A percentile compares a stretch with the other conserved stretches of the same genome.
phyloP scores from a whole-genome alignment of 306 rosid genomes.

The Phaseolus lunatus region DNA sequence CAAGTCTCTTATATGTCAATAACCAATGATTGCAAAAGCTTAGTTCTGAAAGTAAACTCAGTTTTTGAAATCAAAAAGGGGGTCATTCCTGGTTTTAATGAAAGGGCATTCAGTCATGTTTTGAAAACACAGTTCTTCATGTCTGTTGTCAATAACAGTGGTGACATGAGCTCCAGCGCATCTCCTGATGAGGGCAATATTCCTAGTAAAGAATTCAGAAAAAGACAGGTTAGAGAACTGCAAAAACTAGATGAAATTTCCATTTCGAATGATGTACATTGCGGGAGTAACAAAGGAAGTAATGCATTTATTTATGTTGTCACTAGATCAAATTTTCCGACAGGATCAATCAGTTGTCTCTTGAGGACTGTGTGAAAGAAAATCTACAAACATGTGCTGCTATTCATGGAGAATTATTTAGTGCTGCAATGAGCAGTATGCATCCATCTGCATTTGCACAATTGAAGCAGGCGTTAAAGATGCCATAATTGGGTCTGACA shows the following conservation, averaged over 20 bases:
- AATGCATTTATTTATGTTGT: slow-evolving; percentile 44
- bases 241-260: slow-evolving; percentile 9
- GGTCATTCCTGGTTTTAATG: slow-evolving; percentile 25
- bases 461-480: slow-evolving; percentile 88
- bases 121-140: slow-evolving; percentile 36
- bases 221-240: slow-evolving; percentile 75
- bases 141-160: slow-evolving; percentile 57
- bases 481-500: slow-evolving; percentile 57
- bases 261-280: slow-evolving; percentile 36
- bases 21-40: background rate
- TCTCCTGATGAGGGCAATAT: slow-evolving; percentile 62
- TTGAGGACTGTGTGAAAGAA: slow-evolving; percentile 84
- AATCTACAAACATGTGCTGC: slow-evolving; percentile 91
- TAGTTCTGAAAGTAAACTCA: slow-evolving; percentile 21
- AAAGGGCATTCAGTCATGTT: background rate
- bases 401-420: slow-evolving; percentile 93
- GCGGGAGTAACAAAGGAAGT: slow-evolving; percentile 27
- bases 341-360: slow-evolving; percentile 80
- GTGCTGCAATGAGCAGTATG: slow-evolving; percentile 77
- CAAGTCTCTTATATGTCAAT: background rate
- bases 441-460: slow-evolving; percentile 89
- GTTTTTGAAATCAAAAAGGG: slow-evolving; percentile 14
- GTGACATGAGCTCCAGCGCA: slow-evolving; percentile 67
- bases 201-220: slow-evolving; percentile 74
- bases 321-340: slow-evolving; percentile 83